These are phyloP conservation scores for Scopulariopsis brevicaulis DNA, from an alignment of 2,329 filamentous ascomycete species.

Conservation along the genomic window DNA sequence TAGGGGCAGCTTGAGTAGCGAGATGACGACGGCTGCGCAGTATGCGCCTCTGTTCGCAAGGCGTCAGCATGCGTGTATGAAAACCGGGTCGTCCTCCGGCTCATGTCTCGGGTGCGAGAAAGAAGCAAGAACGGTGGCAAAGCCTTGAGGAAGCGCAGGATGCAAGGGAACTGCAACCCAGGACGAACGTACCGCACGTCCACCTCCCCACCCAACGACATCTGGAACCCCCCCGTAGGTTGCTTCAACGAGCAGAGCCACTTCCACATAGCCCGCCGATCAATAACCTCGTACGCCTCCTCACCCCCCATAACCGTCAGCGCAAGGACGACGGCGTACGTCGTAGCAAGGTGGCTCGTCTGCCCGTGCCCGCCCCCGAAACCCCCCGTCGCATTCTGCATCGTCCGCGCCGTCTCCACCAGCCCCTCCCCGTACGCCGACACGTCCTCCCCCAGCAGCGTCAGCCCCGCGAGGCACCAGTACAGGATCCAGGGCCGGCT, in stretches of 20 bases:
- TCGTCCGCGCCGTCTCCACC: conserved; percentile 61
- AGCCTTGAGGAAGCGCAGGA: not conserved
- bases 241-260: conserved; percentile 86
- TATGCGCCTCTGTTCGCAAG: conserved; percentile 55
- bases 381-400: conserved; percentile 75
- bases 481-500: conserved; percentile 91
- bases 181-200: conserved; percentile 65
- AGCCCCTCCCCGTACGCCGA: conserved; percentile 56
- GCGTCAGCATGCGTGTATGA: not conserved
- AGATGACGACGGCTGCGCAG: conserved; percentile 77
- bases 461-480: conserved; percentile 73
- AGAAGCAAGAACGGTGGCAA: not conserved
- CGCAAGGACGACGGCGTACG: conserved; percentile 74
- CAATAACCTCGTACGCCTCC: conserved; percentile 62
- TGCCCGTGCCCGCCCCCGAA: conserved; percentile 94
- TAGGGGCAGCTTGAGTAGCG: conserved; percentile 72
- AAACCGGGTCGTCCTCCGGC: not conserved
- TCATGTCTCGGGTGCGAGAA: not conserved
- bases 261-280: conserved; percentile 79
- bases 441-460: conserved; percentile 65
- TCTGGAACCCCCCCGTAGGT: conserved; percentile 76
- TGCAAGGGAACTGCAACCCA: not conserved
- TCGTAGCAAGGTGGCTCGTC: conserved; percentile 75
- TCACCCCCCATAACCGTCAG: conserved; percentile 68
- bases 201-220: conserved; percentile 78